Conservation (phyloP, 257 asterid genomes). For the Capsicum baccatum region DNA sequence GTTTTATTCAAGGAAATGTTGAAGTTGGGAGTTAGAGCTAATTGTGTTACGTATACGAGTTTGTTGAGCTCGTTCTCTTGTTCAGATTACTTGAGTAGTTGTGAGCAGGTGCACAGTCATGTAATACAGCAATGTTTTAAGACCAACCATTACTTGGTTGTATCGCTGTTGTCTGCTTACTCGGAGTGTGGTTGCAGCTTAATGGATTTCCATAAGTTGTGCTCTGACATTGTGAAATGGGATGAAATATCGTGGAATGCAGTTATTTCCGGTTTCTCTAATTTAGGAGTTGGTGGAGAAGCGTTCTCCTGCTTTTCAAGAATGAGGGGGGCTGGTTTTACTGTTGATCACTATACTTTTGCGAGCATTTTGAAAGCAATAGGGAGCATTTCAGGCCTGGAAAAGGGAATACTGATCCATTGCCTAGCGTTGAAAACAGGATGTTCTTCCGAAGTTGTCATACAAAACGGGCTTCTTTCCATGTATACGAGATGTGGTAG, state of each 20-base stretch:
- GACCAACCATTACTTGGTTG: conserved; percentile 44
- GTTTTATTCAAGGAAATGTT: conserved; percentile 53
- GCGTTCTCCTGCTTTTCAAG: conserved; percentile 49
- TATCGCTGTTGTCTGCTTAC: conserved; percentile 51
- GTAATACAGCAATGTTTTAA: conserved; percentile 60
- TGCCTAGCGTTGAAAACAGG: conserved; percentile 53
- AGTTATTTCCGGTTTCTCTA: conserved; percentile 63
- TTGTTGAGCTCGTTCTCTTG: conserved; percentile 54
- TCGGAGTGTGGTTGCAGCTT: conserved; percentile 54
- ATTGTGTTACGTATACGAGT: conserved; percentile 50
- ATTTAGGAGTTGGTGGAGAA: conserved; percentile 53
- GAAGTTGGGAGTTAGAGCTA: conserved; percentile 43
- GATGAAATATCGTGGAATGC: conserved; percentile 73
- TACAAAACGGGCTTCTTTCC: conserved; percentile 63
- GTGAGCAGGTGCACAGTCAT: conserved; percentile 60
- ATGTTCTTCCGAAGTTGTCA: conserved; percentile 35
- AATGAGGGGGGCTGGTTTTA: conserved; percentile 51
- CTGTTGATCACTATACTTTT: conserved; percentile 52
- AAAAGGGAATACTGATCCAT: conserved; percentile 60
- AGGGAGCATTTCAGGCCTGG: conserved; percentile 56
- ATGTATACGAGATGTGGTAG: conserved; percentile 73
- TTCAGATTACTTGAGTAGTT: conserved; percentile 48
- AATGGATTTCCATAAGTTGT: conserved; percentile 45
- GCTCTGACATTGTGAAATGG: conserved; percentile 45
- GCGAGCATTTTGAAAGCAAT: conserved; percentile 61